phyloP scores from a whole-genome alignment of 1,284 basidiomycete species.

The Mycena citricolor region DNA sequence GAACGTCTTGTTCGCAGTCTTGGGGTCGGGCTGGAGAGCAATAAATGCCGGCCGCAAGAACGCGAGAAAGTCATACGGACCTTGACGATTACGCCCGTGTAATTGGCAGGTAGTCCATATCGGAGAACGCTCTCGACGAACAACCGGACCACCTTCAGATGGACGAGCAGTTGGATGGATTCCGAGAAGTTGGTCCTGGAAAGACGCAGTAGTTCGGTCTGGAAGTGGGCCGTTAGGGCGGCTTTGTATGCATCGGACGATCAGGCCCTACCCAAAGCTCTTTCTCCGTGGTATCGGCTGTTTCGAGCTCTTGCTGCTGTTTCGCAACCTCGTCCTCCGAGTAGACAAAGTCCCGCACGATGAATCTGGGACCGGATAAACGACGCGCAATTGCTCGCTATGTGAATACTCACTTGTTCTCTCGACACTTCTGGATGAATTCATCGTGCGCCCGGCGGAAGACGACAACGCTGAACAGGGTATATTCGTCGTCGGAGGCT shows the following conservation, averaged over 20 bases:
- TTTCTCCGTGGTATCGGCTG: slow-evolving; percentile 86
- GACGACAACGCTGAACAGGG: slow-evolving; percentile 84
- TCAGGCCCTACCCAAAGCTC: slow-evolving; percentile 91
- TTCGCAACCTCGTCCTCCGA: slow-evolving; percentile 84
- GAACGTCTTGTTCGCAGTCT: slow-evolving; percentile 80
- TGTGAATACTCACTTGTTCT: slow-evolving; percentile 73
- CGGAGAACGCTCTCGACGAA: slow-evolving; percentile 96
- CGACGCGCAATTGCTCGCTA: background rate
- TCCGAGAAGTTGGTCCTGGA: slow-evolving; percentile 97
- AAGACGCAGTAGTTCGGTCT: slow-evolving; percentile 94
- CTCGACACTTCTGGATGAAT: slow-evolving; percentile 91
- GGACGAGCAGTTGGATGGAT: slow-evolving; percentile 91
- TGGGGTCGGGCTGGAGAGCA: slow-evolving; percentile 76
- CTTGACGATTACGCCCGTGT: slow-evolving; percentile 81
- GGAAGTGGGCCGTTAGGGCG: slow-evolving; percentile 11
- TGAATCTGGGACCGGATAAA: slow-evolving; percentile 54
- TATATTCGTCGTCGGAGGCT: slow-evolving; percentile 86
- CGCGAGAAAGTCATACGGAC: slow-evolving; percentile 39
- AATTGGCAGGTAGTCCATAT: slow-evolving; percentile 94
- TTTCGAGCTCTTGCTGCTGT: slow-evolving; percentile 80
- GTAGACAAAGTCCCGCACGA: slow-evolving; percentile 92
- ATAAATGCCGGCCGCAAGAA: slow-evolving; percentile 2
- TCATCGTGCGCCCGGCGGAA: slow-evolving; percentile 93
- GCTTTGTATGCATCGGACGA: slow-evolving; percentile 16
- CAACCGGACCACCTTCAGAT: slow-evolving; percentile 88